Evolutionary conservation across 345 rosid species (phyloP), one percentile per base, ranked within the genome.

Genomic region (rapeseed (Brassica napus)): DNA sequence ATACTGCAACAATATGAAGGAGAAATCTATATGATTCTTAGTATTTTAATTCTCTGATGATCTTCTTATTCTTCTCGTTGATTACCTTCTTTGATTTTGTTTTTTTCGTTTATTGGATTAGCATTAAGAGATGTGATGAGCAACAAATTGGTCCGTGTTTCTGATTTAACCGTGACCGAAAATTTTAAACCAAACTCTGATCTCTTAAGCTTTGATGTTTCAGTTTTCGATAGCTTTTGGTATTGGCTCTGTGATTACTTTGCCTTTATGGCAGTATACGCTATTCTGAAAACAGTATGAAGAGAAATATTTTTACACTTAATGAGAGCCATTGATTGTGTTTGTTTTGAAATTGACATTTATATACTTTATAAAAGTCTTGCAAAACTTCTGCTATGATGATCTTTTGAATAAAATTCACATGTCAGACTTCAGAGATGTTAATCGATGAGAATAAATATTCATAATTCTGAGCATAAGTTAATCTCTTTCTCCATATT

Each of bases 1-100:
- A 81, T 77, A 84, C 86, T 84, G 86, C 84, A 84, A 84, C 84
- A 84, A 84, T 84, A 75, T 68, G 84, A 84, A 9, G 54, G 15
- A 5, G 4, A 47, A 14, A 12, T 47, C 68, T 68, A 4, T 21
- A 18, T 79, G 86, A 84, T 84, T 84, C 68, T 63, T 77, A 80
- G 86, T 81, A 71, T 84, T 42, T 81, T 71, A 61, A 10, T 16
- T 78, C 82, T 81, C 83, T 81, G 83, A 78, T 79, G 83, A 78
- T 78, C 81, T 75, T 81, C 83, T 1, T 2, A 3, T 3, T 32
- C 14, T 42, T n/a, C 6, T 62, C 23, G 8, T 28, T 34, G 31
- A 21, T 18, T 39, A 3, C 15, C 1, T 42, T 42, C n/a, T 39
- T 39, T 8, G 42, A 37, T 37, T 34, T 7, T 7, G 1, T 2